Evolutionary conservation across 371 early-diverging fungal species (phyloP).

Genomic region (Saksenaea oblongispora): DNA sequence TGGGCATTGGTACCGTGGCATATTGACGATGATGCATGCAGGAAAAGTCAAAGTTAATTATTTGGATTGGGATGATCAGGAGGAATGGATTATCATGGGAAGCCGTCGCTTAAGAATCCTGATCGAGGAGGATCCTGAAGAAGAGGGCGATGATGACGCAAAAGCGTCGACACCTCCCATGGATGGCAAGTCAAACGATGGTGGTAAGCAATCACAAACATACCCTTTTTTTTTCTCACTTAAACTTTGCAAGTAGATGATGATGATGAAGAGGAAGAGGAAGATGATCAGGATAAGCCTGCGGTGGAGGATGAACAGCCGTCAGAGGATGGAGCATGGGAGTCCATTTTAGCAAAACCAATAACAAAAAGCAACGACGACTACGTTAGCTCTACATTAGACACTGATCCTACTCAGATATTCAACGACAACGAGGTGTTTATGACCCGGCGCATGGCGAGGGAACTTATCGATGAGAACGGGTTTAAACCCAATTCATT

Average conservation of each 20-base stretch:
- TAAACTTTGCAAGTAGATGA: neutral
- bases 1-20: constrained; percentile 54
- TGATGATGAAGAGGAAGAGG: constrained; percentile 16
- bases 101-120: constrained; percentile 40
- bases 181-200: neutral
- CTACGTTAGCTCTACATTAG: constrained; percentile 32
- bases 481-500: constrained; percentile 51
- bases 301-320: neutral
- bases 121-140: constrained; percentile 6
- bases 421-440: constrained; percentile 58
- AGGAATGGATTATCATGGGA: constrained; percentile 67
- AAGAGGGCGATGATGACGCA: neutral
- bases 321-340: neutral
- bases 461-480: constrained; percentile 40
- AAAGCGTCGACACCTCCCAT: neutral
- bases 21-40: constrained; percentile 42
- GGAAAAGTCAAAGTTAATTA: constrained; percentile 55
- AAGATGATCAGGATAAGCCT: constrained; percentile 10
- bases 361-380: constrained; percentile 17
- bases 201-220: neutral
- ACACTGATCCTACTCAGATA: constrained; percentile 40
- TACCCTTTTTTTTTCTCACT: neutral
- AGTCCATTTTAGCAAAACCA: neutral
- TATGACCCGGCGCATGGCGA: constrained; percentile 55
- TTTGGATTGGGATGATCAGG: constrained; percentile 56